Conservation (phyloP, 163 green algal species). For the Chlamydomonas reinhardtii region DNA sequence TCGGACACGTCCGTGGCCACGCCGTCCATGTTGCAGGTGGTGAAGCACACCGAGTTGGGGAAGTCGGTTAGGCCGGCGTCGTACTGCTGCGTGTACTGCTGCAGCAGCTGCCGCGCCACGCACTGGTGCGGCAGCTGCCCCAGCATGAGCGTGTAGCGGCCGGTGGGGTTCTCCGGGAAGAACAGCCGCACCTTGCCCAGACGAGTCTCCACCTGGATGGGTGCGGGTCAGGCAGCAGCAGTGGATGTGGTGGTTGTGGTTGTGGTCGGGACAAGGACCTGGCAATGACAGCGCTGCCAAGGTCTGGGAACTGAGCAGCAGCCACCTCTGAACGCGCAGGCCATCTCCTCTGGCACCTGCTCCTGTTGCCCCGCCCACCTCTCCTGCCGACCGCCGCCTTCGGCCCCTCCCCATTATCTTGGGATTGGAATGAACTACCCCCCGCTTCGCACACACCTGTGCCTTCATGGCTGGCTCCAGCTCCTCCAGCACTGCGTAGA, state of each 20-base stretch:
- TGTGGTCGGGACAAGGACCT: no score
- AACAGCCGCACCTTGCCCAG: slow-evolving; percentile 58
- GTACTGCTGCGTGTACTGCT: slow-evolving; percentile 63
- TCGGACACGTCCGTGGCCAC: slow-evolving; percentile 46
- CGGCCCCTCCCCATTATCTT: no score
- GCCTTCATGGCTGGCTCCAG: slow-evolving; percentile 18
- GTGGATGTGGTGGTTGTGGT: no score
- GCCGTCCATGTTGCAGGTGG: slow-evolving; percentile 49
- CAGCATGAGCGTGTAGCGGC: slow-evolving; percentile 66
- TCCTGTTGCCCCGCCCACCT: no score
- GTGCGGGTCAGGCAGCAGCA: no score
- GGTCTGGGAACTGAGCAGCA: no score
- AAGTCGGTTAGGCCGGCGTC: slow-evolving; percentile 32
- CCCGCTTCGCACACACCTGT: not conserved
- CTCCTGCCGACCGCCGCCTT: no score
- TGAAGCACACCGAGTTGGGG: slow-evolving; percentile 58
- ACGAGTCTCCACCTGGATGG: slow-evolving; percentile 15
- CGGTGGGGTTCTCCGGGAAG: slow-evolving; percentile 70
- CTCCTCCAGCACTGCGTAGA: slow-evolving; percentile 33
- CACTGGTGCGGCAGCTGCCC: slow-evolving; percentile 58
- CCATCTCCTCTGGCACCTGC: no score
- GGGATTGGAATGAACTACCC: no score
- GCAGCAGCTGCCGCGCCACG: slow-evolving; percentile 62
- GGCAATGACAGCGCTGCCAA: no score
- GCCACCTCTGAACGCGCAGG: no score